Evolutionary conservation across 179 eudicot genomes (phyloP).

Genomic region (Beta corolliflora): DNA sequence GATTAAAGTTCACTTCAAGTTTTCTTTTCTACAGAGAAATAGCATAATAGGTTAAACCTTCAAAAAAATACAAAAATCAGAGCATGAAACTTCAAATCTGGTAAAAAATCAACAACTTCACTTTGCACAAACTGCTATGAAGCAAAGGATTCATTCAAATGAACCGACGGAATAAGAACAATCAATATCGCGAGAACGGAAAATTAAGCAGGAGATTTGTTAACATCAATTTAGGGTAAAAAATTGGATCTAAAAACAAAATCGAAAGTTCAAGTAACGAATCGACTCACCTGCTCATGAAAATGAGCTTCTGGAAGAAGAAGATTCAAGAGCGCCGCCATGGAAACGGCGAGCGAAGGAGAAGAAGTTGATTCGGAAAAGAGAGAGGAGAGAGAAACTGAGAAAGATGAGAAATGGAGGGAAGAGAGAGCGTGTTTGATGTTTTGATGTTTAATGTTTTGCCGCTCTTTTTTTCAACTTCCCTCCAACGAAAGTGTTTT

Average conservation of each 20-base stretch:
- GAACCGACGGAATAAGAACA: no score
- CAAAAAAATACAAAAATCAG: neutral
- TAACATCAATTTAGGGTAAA: no score
- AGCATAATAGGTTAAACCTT: no score
- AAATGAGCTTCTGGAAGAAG: neutral
- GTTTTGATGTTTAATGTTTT: neutral
- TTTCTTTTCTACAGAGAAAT: no score
- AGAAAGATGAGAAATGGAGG: neutral
- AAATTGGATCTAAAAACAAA: neutral
- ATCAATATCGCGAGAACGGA: no score
- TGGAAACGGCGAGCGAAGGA: neutral
- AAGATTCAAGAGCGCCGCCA: neutral
- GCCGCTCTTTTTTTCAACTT: constrained; percentile 9
- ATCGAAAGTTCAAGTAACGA: neutral
- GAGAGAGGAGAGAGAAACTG: neutral
- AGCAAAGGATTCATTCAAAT: no score
- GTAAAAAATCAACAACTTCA: neutral
- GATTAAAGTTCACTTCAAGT: neutral
- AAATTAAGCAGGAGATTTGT: no score
- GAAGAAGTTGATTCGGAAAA: neutral
- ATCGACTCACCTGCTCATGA: neutral
- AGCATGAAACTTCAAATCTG: neutral
- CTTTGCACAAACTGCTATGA: neutral
- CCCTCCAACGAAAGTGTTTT: constrained; percentile 1
- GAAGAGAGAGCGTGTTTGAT: neutral